These are phyloP conservation scores for Teratosphaeria viscida DNA, from an alignment of 2,329 filamentous ascomycete genomes.

Conservation along the genomic window DNA sequence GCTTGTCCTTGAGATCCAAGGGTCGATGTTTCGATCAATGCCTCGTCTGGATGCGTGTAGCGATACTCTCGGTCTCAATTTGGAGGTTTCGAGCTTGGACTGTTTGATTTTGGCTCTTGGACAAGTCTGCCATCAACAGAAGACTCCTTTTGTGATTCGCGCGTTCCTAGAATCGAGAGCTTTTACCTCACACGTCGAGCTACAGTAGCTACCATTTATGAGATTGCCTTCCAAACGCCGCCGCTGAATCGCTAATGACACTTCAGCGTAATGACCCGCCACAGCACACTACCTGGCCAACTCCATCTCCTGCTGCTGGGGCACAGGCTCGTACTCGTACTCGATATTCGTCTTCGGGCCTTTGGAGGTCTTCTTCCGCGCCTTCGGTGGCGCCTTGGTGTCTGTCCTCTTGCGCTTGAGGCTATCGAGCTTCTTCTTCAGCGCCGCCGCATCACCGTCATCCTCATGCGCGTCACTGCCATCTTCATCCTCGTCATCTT, in stretches of 20 bases:
- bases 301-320: slow-evolving; percentile 36
- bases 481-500: slow-evolving; percentile 44
- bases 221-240: neutral
- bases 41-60: no score
- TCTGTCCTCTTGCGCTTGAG: slow-evolving; percentile 48
- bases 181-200: neutral
- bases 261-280: neutral
- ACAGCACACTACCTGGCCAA: slow-evolving; percentile 13
- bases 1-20: no score
- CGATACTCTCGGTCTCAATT: no score
- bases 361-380: slow-evolving; percentile 48
- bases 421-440: slow-evolving; percentile 45
- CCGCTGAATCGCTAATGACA: neutral
- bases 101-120: no score
- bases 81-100: no score
- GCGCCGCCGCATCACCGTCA: slow-evolving; percentile 44
- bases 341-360: slow-evolving; percentile 63
- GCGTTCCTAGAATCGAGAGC: no score
- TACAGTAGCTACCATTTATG: neutral
- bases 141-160: neutral
- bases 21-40: no score
- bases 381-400: slow-evolving; percentile 39
- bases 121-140: no score
- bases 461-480: slow-evolving; percentile 38
- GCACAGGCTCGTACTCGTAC: slow-evolving; percentile 61